Percentiles rank a stretch among this genome's conserved stretches.
Evolutionary conservation across 495 filamentous ascomycete genomes (phyloP).

Genomic region (Xylaria intraflava): DNA sequence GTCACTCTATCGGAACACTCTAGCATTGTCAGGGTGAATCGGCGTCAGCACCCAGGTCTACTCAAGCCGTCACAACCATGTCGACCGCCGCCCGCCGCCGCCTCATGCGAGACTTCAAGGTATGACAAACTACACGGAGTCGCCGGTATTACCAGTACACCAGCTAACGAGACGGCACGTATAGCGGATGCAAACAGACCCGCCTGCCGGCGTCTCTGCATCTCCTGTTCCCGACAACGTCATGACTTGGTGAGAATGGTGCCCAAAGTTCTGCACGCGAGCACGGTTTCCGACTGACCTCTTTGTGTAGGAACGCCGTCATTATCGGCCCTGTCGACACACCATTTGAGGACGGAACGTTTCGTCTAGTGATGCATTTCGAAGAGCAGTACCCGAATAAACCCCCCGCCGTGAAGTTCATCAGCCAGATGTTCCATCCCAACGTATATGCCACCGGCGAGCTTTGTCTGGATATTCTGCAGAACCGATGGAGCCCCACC

Average conservation of each 20-base stretch:
- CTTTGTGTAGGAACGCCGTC: constrained; percentile 77
- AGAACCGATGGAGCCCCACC: constrained; percentile 97
- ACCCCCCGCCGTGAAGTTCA: constrained; percentile 94
- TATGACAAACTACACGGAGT: constrained; percentile 34
- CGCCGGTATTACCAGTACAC: not conserved
- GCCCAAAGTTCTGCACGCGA: not conserved
- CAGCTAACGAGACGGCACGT: constrained; percentile 7
- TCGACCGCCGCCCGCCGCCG: constrained; percentile 90
- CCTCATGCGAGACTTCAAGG: constrained; percentile 98
- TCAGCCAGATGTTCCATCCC: constrained; percentile 98
- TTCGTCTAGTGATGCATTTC: constrained; percentile 96
- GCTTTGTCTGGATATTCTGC: constrained; percentile 92
- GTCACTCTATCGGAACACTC: not conserved
- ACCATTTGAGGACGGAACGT: constrained; percentile 97
- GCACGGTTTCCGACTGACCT: constrained; percentile 11
- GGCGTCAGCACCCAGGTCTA: not conserved
- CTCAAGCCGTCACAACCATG: constrained; percentile 50
- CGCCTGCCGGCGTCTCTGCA: constrained; percentile 92
- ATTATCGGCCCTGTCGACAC: constrained; percentile 98
- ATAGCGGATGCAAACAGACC: constrained; percentile 98
- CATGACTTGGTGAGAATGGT: constrained; percentile 81
- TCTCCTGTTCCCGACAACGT: constrained; percentile 97
- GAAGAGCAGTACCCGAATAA: constrained; percentile 99
- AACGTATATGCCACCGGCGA: constrained; percentile 98
- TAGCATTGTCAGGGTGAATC: not conserved